These are phyloP conservation scores for Dactylellina cionopaga DNA, from an alignment of 2,329 filamentous ascomycete genomes.

Conservation along the genomic window DNA sequence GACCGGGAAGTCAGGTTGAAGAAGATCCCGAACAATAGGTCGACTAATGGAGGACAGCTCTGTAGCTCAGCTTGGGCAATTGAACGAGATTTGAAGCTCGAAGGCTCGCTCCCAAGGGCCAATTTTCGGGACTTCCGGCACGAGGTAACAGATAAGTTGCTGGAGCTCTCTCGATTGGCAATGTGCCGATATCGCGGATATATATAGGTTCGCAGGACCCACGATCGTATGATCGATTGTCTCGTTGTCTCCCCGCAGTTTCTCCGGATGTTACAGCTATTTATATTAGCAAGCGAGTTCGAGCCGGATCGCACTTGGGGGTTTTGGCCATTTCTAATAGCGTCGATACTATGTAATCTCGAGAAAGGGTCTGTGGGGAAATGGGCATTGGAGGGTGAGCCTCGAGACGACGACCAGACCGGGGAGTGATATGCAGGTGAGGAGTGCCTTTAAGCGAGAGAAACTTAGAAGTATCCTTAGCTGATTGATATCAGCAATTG, in stretches of 20 bases:
- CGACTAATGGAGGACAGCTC: neutral
- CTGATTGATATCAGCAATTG: neutral
- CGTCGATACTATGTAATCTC: constrained; percentile 6
- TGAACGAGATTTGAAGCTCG: neutral
- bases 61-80: neutral
- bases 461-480: neutral
- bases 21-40: neutral
- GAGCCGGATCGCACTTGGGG: neutral
- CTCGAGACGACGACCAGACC: constrained; percentile 25
- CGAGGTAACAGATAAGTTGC: neutral
- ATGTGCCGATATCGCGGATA: neutral
- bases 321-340: neutral
- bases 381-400: neutral
- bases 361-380: constrained; percentile 6
- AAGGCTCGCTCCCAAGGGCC: neutral
- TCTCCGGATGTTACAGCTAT: constrained; percentile 11
- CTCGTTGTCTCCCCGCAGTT: constrained; percentile 20
- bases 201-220: neutral
- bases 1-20: neutral
- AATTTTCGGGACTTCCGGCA: constrained; percentile 3
- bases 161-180: neutral
- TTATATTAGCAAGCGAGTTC: constrained; percentile 6
- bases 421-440: neutral
- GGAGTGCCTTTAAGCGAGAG: neutral
- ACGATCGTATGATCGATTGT: neutral